Evolutionary conservation across 2,329 filamentous ascomycete genomes (phyloP), one percentile per base, ranked within the genome.

Genomic region (Paecilomyces variotii): DNA sequence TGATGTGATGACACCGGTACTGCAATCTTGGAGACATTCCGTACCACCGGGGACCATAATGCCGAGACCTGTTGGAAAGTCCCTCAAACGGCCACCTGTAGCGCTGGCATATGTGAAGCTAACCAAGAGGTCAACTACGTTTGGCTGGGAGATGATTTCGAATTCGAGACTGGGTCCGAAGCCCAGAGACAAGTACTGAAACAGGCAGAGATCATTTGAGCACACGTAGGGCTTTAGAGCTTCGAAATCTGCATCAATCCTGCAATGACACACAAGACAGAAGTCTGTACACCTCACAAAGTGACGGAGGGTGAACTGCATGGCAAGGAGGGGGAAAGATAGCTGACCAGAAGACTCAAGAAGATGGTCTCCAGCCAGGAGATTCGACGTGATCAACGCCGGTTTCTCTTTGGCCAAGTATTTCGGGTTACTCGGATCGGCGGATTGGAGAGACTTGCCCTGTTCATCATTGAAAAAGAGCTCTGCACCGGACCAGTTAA

Each of bases 101-200:
- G 86, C 78, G 53, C 85, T 83, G 11, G 76, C 69, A 68, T 91
- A 94, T 70, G 90, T 92, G 68, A 97, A 89, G 71, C 86, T 92
- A 53, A 95, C 75, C 0, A 97, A 80, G 1, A 97, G 79, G 68
- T 97, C 92, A 11, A 96, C 89, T 0, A 96, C 90, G 58, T 86
- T 84, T 1, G 91, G 90, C 68, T 92, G 89, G 11, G 84, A 83
- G 27, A 88, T 68, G 25, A 97, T 88, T 68, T 96, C 91, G 68
- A 92, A 86, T 70, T 97, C 91, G 58, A 96, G 85, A 65, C 85
- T 91, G 1, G 90, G 88, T 0, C 91, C 92, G 67, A 96, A 87
- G 0, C 90, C 91, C n/a, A 95, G 79, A 14, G 84, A 81, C 80
- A 96, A 89, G 74, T 94, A 96, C 68, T 97, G 92, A 67, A 89